Conservation (phyloP, 2,329 filamentous ascomycete genomes). For the Arthrobotrys musiformis region DNA sequence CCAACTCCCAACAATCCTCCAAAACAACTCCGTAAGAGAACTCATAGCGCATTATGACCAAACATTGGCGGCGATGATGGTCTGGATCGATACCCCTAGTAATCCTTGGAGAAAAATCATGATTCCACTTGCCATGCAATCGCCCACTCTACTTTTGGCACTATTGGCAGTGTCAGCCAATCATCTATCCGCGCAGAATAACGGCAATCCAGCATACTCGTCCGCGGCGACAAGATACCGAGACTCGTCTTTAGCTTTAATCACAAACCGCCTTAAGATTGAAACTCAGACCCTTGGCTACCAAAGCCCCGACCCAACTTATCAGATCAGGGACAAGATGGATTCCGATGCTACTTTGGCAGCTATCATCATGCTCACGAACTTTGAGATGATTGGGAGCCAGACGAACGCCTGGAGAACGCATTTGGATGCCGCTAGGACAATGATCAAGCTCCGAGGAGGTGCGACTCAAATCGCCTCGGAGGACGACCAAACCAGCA, state of each 20-base stretch:
- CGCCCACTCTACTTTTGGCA: slow-evolving; percentile 39
- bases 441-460: slow-evolving; percentile 44
- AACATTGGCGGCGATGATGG: slow-evolving; percentile 42
- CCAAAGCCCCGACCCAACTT: slow-evolving; percentile 44
- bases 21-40: slow-evolving; percentile 26
- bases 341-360: slow-evolving; percentile 50
- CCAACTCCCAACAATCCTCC: slow-evolving; percentile 35
- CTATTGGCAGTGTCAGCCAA: slow-evolving; percentile 42
- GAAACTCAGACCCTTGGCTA: slow-evolving; percentile 49
- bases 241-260: slow-evolving; percentile 44
- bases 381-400: slow-evolving; percentile 49
- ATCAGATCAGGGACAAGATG: slow-evolving; percentile 48
- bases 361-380: slow-evolving; percentile 51
- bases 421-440: slow-evolving; percentile 46
- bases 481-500: slow-evolving; percentile 38
- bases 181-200: slow-evolving; percentile 43
- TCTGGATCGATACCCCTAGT: slow-evolving; percentile 46
- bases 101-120: slow-evolving; percentile 54
- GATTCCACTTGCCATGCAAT: slow-evolving; percentile 50
- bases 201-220: slow-evolving; percentile 43
- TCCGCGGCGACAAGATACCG: slow-evolving; percentile 42
- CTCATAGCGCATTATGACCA: slow-evolving; percentile 50
- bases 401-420: slow-evolving; percentile 53
- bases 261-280: slow-evolving; percentile 42
- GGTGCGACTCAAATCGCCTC: slow-evolving; percentile 41